These are phyloP conservation scores for Fonsecaea pugnacius DNA, from an alignment of 2,329 filamentous ascomycete species.

Conservation along the genomic window DNA sequence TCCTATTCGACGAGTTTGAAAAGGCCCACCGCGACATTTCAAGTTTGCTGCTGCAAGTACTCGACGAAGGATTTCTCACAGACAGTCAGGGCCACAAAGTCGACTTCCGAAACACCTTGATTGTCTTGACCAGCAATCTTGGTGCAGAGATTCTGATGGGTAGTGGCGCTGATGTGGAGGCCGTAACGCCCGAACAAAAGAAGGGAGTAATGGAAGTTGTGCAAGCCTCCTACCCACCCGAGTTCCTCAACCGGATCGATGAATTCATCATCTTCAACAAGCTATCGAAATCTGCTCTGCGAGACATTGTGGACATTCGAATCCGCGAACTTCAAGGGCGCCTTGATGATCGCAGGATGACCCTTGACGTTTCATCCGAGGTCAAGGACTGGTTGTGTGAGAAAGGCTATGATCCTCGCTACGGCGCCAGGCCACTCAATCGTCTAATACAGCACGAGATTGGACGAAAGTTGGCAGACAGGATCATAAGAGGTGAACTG, in stretches of 20 bases:
- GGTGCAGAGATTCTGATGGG: conserved; percentile 89
- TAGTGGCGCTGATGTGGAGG: conserved; percentile 64
- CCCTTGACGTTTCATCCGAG: conserved; percentile 69
- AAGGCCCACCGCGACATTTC: conserved; percentile 97
- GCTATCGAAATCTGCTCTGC: conserved; percentile 74
- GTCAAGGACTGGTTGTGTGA: conserved; percentile 87
- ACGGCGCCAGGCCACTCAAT: conserved; percentile 88
- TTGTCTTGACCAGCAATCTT: conserved; percentile 93
- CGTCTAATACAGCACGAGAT: conserved; percentile 88
- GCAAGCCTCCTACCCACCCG: conserved; percentile 73
- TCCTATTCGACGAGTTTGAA: conserved; percentile 96
- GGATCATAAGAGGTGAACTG: conserved; percentile 85
- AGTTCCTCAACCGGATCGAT: conserved; percentile 95
- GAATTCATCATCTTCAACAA: conserved; percentile 97
- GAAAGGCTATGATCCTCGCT: conserved; percentile 86
- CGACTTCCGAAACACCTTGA: conserved; percentile 95
- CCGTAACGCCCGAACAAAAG: conserved; percentile 74
- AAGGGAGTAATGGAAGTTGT: conserved; percentile 88
- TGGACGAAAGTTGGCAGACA: conserved; percentile 83
- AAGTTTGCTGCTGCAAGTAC: conserved; percentile 84
- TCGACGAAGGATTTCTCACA: conserved; percentile 94
- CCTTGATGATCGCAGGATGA: conserved; percentile 83
- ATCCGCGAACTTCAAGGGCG: conserved; percentile 80
- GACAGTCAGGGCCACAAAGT: conserved; percentile 96
- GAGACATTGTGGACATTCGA: conserved; percentile 93